phyloP scores from a whole-genome alignment of 768 basidiomycete genomes.

The Pulveroboletus sp. region DNA sequence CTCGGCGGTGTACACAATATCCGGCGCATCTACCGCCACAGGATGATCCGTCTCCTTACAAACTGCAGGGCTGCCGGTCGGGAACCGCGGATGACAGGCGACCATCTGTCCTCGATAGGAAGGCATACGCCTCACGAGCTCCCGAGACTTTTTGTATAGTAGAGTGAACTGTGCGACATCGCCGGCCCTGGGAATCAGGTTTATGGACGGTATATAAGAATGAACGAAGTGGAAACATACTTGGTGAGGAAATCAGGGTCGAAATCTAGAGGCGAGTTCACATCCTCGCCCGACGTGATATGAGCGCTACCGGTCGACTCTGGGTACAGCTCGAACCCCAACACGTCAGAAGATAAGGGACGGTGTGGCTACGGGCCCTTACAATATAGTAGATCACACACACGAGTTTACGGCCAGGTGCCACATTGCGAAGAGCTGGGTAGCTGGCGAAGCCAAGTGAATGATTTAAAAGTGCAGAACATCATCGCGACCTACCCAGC shows the following conservation, averaged over 20 bases:
- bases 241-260: conserved; percentile 43
- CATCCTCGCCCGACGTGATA: conserved; percentile 40
- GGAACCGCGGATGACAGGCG: conserved; percentile 23
- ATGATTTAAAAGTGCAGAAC: neutral
- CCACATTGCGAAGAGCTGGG: conserved; percentile 13
- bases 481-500: conserved; percentile 34
- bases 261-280: conserved; percentile 41
- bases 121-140: conserved; percentile 52
- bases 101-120: conserved; percentile 12
- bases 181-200: conserved; percentile 7
- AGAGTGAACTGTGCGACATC: conserved; percentile 49
- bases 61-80: conserved; percentile 23
- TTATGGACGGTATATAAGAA: neutral
- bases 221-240: conserved; percentile 26
- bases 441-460: conserved; percentile 17
- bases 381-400: conserved; percentile 33
- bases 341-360: neutral
- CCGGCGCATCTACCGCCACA: conserved; percentile 22
- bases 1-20: conserved; percentile 31
- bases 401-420: conserved; percentile 27
- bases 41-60: conserved; percentile 18
- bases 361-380: neutral
- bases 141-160: conserved; percentile 52
- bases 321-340: conserved; percentile 38
- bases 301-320: conserved; percentile 45